Conservation (phyloP, 495 filamentous ascomycete species). For the Aspergillus hancockii region DNA sequence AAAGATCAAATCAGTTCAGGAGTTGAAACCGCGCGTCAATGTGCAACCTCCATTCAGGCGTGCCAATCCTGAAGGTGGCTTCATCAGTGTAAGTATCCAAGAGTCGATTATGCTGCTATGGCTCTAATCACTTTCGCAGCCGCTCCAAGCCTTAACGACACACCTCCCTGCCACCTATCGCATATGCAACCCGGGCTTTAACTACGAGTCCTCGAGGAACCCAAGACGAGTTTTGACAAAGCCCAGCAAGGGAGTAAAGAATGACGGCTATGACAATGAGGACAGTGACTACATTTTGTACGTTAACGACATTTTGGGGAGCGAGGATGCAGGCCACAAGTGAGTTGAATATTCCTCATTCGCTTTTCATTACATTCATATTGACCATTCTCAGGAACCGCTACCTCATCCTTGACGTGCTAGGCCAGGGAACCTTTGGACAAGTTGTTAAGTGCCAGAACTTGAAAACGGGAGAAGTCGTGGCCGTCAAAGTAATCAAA, state of each 20-base stretch:
- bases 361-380: not conserved
- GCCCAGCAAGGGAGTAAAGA: conserved; percentile 97
- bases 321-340: conserved; percentile 97
- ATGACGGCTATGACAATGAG: conserved; percentile 98
- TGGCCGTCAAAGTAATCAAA: conserved; percentile 99
- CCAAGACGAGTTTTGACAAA: conserved; percentile 97
- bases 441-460: conserved; percentile 99
- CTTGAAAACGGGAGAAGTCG: conserved; percentile 94
- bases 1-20: conserved; percentile 68
- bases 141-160: conserved; percentile 91
- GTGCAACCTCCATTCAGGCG: conserved; percentile 85
- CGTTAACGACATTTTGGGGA: conserved; percentile 97
- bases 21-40: conserved; percentile 82
- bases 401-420: conserved; percentile 95
- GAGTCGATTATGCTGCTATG: not conserved
- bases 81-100: conserved; percentile 80
- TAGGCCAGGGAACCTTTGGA: conserved; percentile 98
- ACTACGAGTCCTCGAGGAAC: conserved; percentile 99
- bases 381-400: conserved; percentile 67
- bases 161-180: conserved; percentile 94
- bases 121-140: conserved; percentile 52
- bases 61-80: conserved; percentile 96
- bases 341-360: conserved; percentile 41
- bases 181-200: conserved; percentile 97
- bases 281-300: conserved; percentile 99